phyloP scores from a whole-genome alignment of 2,329 filamentous ascomycete species.

The Ceratocystis colombiana region DNA sequence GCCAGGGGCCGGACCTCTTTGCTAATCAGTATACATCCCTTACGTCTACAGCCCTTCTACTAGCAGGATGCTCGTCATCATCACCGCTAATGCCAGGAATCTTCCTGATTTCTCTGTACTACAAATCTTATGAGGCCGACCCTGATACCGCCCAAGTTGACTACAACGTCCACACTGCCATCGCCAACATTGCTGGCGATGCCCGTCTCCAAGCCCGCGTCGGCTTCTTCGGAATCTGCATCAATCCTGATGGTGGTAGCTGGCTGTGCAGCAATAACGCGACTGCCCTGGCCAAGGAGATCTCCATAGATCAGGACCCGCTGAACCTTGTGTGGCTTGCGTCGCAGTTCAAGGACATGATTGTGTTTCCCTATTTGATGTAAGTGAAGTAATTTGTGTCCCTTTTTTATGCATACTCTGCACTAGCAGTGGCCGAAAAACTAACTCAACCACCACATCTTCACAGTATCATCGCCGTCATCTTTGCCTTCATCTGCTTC shows the following conservation, averaged over 20 bases:
- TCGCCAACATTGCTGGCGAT: conserved; percentile 77
- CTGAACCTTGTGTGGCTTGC: conserved; percentile 96
- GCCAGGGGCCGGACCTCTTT: neutral
- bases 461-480: conserved; percentile 85
- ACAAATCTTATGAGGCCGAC: conserved; percentile 70
- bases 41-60: conserved; percentile 58
- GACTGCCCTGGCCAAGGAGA: conserved; percentile 78
- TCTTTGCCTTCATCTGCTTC: conserved; percentile 93
- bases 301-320: conserved; percentile 85
- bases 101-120: conserved; percentile 97
- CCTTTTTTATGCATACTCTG: no score
- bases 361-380: conserved; percentile 96
- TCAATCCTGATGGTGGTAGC: conserved; percentile 78
- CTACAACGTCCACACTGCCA: conserved; percentile 74
- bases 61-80: conserved; percentile 93
- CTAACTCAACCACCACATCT: neutral
- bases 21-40: conserved; percentile 9
- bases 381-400: conserved; percentile 39
- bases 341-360: conserved; percentile 93
- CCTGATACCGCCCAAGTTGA: conserved; percentile 84
- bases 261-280: conserved; percentile 98
- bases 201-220: conserved; percentile 83
- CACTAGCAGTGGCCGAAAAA: neutral
- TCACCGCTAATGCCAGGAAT: conserved; percentile 91
- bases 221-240: conserved; percentile 95